phyloP scores from a whole-genome alignment of 2,329 filamentous ascomycete species.

The Botryotinia convoluta region DNA sequence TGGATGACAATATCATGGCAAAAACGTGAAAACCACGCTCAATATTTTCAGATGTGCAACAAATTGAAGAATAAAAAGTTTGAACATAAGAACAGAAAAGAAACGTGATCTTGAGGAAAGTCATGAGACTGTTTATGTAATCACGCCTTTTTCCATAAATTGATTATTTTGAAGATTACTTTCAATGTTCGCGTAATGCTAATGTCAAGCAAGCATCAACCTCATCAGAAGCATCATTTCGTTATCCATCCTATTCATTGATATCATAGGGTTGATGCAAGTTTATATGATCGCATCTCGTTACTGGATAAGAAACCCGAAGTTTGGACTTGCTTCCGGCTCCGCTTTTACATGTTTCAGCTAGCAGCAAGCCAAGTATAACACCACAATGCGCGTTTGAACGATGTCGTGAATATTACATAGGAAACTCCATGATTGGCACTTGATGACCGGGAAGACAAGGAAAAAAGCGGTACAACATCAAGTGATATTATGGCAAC shows the following conservation, averaged over 20 bases:
- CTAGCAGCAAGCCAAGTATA: neutral
- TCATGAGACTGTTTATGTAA: conserved; percentile 7
- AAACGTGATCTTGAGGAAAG: neutral
- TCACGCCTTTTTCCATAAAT: neutral
- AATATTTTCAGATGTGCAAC: conserved; percentile 17
- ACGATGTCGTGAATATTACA: neutral
- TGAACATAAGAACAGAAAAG: neutral
- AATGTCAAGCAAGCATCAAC: neutral
- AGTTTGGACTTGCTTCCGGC: neutral
- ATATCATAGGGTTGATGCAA: neutral
- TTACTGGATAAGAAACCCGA: neutral
- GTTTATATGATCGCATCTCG: neutral
- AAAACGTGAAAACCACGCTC: conserved; percentile 23
- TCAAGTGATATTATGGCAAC: neutral
- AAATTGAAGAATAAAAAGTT: neutral
- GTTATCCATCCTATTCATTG: neutral
- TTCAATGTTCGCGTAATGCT: neutral
- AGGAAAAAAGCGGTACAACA: neutral
- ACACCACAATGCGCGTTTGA: neutral
- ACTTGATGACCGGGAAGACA: neutral
- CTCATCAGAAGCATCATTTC: neutral
- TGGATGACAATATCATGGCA: conserved; percentile 15
- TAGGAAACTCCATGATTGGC: neutral
- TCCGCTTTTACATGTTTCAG: neutral
- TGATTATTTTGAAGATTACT: neutral